These are phyloP conservation scores for Arthrobotrys entomopaga DNA, from an alignment of 2,329 filamentous ascomycete genomes.

Conservation along the genomic window DNA sequence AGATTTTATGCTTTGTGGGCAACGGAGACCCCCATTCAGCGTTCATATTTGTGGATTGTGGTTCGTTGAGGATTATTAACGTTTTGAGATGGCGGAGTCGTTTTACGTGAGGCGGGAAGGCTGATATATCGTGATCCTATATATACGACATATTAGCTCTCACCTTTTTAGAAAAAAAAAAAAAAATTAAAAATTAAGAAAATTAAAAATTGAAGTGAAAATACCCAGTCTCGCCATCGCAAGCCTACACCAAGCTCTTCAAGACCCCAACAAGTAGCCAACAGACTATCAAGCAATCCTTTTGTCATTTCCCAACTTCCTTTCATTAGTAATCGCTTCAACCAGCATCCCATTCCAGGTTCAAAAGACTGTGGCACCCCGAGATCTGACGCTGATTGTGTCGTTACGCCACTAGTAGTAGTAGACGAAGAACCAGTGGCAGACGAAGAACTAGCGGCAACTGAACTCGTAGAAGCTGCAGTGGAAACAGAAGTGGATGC, in stretches of 20 bases:
- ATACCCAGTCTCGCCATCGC: constrained; percentile 47
- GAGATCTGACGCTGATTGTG: background rate
- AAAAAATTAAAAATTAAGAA: too few species aligned
- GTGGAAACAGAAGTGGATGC: background rate
- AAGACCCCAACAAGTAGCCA: constrained; percentile 33
- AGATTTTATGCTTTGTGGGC: constrained; percentile 47
- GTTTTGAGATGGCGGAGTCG: constrained; percentile 30
- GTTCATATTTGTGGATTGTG: constrained; percentile 50
- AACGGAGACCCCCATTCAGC: constrained; percentile 44
- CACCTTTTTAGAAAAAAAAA: background rate
- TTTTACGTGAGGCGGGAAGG: constrained; percentile 28
- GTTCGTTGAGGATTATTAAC: constrained; percentile 47
- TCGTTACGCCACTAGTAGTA: background rate
- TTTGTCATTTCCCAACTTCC: constrained; percentile 49
- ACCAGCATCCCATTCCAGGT: constrained; percentile 39
- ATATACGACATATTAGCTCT: background rate
- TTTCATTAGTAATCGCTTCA: constrained; percentile 45
- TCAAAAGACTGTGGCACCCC: background rate
- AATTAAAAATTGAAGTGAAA: background rate
- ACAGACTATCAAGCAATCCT: constrained; percentile 22
- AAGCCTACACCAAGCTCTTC: constrained; percentile 47
- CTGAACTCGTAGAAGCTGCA: background rate
- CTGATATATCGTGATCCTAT: constrained; percentile 36
- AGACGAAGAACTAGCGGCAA: background rate
- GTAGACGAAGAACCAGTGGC: background rate